These are phyloP conservation scores for Monilinia vaccinii-corymbosi DNA, from an alignment of 2,329 filamentous ascomycete genomes.

Conservation along the genomic window DNA sequence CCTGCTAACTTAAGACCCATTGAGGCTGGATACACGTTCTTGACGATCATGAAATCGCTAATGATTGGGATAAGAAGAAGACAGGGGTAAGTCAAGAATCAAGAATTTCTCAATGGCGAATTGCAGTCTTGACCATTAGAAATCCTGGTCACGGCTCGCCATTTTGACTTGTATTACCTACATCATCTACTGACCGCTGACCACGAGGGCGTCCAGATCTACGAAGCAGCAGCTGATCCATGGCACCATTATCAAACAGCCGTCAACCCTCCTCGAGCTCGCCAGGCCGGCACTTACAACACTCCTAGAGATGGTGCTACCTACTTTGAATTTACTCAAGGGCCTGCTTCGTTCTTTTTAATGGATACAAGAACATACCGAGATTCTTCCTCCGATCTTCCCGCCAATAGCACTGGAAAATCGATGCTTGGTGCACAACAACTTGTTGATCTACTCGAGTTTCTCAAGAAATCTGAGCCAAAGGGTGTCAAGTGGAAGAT, in stretches of 20 bases:
- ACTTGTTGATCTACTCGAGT: slow-evolving; percentile 68
- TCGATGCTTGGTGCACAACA: slow-evolving; percentile 82
- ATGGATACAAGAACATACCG: slow-evolving; percentile 86
- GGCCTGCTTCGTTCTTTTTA: slow-evolving; percentile 90
- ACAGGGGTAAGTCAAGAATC: slow-evolving; percentile 49
- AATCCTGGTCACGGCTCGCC: background rate
- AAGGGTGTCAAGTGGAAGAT: slow-evolving; percentile 87
- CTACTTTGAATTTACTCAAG: slow-evolving; percentile 84
- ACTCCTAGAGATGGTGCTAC: slow-evolving; percentile 48
- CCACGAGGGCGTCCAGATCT: background rate
- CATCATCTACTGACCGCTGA: background rate
- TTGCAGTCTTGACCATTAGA: slow-evolving; percentile 11
- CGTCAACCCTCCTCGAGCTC: slow-evolving; percentile 68
- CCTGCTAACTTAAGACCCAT: background rate
- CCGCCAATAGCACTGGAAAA: slow-evolving; percentile 56
- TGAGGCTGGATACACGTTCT: slow-evolving; percentile 79
- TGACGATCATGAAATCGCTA: slow-evolving; percentile 93
- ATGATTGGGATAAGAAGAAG: slow-evolving; percentile 81
- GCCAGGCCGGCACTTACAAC: slow-evolving; percentile 37
- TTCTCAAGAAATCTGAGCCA: slow-evolving; percentile 63
- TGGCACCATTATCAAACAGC: slow-evolving; percentile 80
- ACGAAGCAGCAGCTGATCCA: slow-evolving; percentile 40
- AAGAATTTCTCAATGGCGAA: slow-evolving; percentile 36
- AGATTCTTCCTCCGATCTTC: slow-evolving; percentile 51
- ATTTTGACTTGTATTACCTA: background rate